Percentiles rank a stretch among this genome's conserved stretches.
These are phyloP conservation scores for Heterobasidion annosum DNA, from an alignment of 1,284 basidiomycete genomes.

Conservation along the genomic window DNA sequence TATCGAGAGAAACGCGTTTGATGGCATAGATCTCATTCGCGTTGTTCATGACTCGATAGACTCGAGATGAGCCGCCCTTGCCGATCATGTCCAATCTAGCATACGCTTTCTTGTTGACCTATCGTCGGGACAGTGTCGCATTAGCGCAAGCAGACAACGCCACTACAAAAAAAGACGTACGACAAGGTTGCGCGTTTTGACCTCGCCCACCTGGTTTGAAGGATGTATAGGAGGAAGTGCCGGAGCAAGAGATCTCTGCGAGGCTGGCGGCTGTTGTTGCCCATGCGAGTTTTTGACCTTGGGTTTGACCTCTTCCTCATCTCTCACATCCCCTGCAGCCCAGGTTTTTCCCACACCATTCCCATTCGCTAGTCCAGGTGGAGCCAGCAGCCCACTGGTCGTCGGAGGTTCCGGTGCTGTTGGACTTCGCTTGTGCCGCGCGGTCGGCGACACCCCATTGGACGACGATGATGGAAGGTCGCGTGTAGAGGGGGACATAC, in stretches of 20 bases:
- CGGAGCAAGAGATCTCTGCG: slow-evolving; percentile 1
- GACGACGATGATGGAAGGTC: slow-evolving; percentile 14
- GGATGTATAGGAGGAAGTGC: slow-evolving; percentile 10
- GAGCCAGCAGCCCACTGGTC: slow-evolving; percentile 26
- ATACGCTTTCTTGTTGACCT: slow-evolving; percentile 80
- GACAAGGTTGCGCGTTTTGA: slow-evolving; percentile 19
- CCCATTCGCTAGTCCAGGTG: slow-evolving; percentile 5
- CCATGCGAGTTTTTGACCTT: neutral
- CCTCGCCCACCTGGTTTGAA: slow-evolving; percentile 4
- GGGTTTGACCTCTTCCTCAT: slow-evolving; percentile 10
- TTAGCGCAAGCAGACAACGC: neutral
- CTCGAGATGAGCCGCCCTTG: slow-evolving; percentile 89
- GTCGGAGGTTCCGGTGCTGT: slow-evolving; percentile 53
- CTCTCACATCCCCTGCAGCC: slow-evolving; percentile 33
- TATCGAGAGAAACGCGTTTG: slow-evolving; percentile 83
- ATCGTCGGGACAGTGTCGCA: neutral
- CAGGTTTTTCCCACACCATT: slow-evolving; percentile 31
- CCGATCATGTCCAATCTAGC: slow-evolving; percentile 82
- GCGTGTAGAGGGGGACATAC: slow-evolving; percentile 17
- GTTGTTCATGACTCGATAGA: slow-evolving; percentile 79
- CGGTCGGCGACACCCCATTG: slow-evolving; percentile 2
- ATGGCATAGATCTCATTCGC: slow-evolving; percentile 78
- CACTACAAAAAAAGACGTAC: slow-evolving; percentile 11
- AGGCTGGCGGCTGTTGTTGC: neutral
- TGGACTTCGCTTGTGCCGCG: slow-evolving; percentile 46